phyloP scores from a whole-genome alignment of 169 alveolate species.

The Babesia gibsoni region DNA sequence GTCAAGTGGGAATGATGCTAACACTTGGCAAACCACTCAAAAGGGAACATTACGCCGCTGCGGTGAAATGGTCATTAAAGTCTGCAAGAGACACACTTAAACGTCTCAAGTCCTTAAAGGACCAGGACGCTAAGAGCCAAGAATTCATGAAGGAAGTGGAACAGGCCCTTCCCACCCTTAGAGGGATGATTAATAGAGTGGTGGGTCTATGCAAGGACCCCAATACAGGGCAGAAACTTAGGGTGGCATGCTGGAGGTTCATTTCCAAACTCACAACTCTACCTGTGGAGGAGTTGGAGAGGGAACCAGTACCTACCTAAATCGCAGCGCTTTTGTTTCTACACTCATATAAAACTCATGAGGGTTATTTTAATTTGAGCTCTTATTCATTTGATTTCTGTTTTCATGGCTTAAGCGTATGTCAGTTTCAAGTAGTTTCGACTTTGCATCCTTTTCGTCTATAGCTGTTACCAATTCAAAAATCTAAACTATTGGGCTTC shows the following conservation, averaged over 20 bases:
- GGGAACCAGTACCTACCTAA: background rate
- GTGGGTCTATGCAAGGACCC: constrained; percentile 49
- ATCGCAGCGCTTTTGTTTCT: background rate
- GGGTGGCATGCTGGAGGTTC: constrained; percentile 64
- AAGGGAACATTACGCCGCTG: constrained; percentile 56
- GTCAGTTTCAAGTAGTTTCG: no score
- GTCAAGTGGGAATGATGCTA: constrained; percentile 25
- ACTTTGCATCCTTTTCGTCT: no score
- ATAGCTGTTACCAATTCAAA: no score
- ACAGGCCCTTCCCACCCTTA: constrained; percentile 30
- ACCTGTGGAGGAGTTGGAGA: constrained; percentile 38
- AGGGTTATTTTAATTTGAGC: no score
- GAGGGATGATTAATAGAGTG: constrained; percentile 6
- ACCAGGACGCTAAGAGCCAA: constrained; percentile 31
- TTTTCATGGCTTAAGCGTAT: no score
- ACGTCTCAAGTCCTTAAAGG: constrained; percentile 35
- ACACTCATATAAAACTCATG: background rate
- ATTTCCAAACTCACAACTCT: constrained; percentile 42
- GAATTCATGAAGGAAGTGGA: constrained; percentile 31
- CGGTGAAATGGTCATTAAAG: constrained; percentile 53
- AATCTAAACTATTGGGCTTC: constrained; percentile 4
- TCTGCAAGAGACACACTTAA: constrained; percentile 45
- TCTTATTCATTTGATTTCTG: no score
- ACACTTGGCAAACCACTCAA: constrained; percentile 38
- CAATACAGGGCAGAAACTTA: constrained; percentile 39